Base-by-base conservation (phyloP, 108 stramenopile species). In the Craspedostauros australis region DNA sequence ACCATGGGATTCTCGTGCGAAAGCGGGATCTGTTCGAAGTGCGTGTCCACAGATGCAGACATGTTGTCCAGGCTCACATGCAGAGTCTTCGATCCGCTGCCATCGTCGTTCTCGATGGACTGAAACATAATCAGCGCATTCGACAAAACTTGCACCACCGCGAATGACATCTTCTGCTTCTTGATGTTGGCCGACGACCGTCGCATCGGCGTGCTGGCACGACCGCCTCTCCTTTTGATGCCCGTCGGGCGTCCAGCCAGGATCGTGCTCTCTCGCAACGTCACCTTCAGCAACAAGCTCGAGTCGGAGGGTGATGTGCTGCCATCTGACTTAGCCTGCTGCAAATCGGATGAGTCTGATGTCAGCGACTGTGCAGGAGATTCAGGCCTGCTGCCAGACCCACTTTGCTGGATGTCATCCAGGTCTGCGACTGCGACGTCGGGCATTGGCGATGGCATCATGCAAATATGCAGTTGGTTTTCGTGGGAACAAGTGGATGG, bases 91-190 rank as follows among this genome's bases (percentile, higher is more conserved):
- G 51, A 67, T 11, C 88, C 84, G 28, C 59, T 80, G 19, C 54
- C 71, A 72, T 83, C 79, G 24, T 57, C 50, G 36, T 89, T 83
- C 60, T 85, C 84, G 19, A 85, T 64, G 73, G 76, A 80, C 53
- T 89, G 88, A 44, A 80, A 72, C 70, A 89, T 80, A 38, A 85
- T 39, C 11, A 82, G 65, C 0, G 80, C 73, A 60, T 80, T 84
- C 19, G 82, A 77, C 26, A 75, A 33, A 14, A 88, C 46, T 46
- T 84, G 86, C 28, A 80, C 67, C 14, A 78, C 76, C 15, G 73
- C 74, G 45, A 60, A 68, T 3, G 73, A 60, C 11, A 39, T 31
- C 8, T 19, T 23, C 26, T 59, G 57, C 5, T 44, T 29, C n/a
- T n/a, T n/a, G n/a, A n/a, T n/a, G n/a, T n/a, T n/a, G n/a, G n/a